These are phyloP conservation scores for Phyllostachys edulis DNA, from an alignment of 176 grass and related monocot species.

Conservation along the genomic window DNA sequence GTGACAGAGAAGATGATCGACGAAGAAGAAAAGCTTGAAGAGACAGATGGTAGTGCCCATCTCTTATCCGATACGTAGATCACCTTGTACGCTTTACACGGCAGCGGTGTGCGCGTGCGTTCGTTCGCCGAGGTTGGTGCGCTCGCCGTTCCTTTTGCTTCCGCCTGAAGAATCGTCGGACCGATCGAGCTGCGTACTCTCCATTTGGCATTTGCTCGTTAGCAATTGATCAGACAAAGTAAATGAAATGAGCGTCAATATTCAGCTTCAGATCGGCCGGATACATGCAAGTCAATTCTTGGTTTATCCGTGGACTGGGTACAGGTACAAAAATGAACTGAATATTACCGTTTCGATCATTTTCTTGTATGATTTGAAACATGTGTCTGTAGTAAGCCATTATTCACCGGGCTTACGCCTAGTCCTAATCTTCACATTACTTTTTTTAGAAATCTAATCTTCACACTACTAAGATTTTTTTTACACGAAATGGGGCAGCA, in stretches of 20 bases:
- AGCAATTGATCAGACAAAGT: too few relatives aligned
- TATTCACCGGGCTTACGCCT: neutral
- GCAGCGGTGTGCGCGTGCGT: neutral
- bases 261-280: neutral
- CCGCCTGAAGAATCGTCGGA: slow-evolving; percentile 16
- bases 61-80: slow-evolving; percentile 49
- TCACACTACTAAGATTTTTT: too few relatives aligned
- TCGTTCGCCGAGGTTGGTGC: slow-evolving; percentile 36
- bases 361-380: neutral
- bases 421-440: too few relatives aligned
- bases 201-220: neutral
- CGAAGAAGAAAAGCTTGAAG: neutral
- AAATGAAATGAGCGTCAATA: neutral
- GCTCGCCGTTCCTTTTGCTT: slow-evolving; percentile 28
- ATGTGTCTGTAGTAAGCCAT: neutral
- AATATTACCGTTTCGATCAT: neutral
- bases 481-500: too few relatives aligned
- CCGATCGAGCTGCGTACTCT: neutral
- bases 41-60: slow-evolving; percentile 23
- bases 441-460: too few relatives aligned
- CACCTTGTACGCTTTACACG: slow-evolving; percentile 42
- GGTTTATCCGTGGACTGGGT: neutral
- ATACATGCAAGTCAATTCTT: neutral
- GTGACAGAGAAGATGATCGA: slow-evolving; percentile 17
- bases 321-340: neutral